Conservation (phyloP, 2,329 filamentous ascomycete genomes). For the Fusarium zealandicum region DNA sequence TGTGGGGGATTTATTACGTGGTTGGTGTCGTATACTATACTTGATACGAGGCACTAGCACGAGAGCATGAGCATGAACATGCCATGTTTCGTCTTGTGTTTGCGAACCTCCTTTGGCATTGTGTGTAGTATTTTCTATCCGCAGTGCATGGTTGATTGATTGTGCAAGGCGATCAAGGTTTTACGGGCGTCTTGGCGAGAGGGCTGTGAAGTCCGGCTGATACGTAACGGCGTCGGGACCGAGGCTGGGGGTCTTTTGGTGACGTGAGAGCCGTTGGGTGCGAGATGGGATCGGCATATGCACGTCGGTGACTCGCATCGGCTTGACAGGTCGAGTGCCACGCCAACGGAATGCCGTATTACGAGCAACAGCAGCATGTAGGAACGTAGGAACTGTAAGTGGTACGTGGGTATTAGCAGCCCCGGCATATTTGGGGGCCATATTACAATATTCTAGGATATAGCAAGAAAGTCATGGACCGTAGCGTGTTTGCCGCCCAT, state of each 20-base stretch:
- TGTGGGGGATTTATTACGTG: slow-evolving; percentile 18
- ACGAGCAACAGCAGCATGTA: background rate
- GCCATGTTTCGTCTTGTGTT: slow-evolving; percentile 27
- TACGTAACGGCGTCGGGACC: slow-evolving; percentile 5
- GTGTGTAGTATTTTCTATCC: too few species aligned
- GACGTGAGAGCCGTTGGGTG: slow-evolving; percentile 18
- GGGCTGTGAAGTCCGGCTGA: background rate
- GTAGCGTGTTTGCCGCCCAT: slow-evolving; percentile 1
- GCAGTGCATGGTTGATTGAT: slow-evolving; percentile 6
- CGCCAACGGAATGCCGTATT: background rate
- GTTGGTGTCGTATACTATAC: slow-evolving; percentile 21
- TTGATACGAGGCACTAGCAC: slow-evolving; percentile 25
- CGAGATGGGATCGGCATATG: slow-evolving; percentile 14
- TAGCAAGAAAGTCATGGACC: background rate
- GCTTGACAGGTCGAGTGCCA: background rate
- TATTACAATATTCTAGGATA: background rate
- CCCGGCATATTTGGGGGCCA: background rate
- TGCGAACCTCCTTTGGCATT: background rate
- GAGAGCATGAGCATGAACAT: slow-evolving; percentile 13
- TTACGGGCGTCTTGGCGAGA: background rate
- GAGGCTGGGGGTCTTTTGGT: slow-evolving; percentile 11
- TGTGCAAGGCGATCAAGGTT: slow-evolving; percentile 3
- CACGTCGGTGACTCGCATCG: slow-evolving; percentile 14
- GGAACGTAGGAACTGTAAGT: background rate
- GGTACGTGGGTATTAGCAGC: background rate